Conservation (phyloP, 2,329 filamentous ascomycete species). For the Sphaerulina vaccinii region DNA sequence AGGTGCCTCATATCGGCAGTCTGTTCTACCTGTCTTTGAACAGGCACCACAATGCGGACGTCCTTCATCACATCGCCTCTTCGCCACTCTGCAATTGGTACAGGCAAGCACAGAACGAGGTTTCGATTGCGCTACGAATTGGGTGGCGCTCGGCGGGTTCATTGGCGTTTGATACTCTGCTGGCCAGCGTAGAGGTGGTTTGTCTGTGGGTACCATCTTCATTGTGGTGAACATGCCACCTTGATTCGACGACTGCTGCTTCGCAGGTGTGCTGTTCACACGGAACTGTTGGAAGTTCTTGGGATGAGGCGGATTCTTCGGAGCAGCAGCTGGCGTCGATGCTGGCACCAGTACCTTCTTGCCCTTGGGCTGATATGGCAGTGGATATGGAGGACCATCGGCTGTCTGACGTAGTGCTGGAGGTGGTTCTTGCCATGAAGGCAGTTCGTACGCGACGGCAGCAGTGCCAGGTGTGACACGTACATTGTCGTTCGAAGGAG, state of each 20-base stretch:
- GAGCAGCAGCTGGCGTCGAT: not conserved
- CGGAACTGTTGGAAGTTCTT: constrained; percentile 4
- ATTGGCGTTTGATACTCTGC: not conserved
- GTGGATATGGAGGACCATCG: constrained; percentile 20
- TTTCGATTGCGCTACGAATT: not conserved
- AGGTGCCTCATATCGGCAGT: constrained; percentile 19
- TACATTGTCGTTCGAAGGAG: constrained; percentile 6
- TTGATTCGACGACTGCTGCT: constrained; percentile 12
- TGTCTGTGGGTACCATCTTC: constrained; percentile 16
- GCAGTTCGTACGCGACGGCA: constrained; percentile 29
- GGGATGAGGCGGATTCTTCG: not conserved
- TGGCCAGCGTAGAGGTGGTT: constrained; percentile 5
- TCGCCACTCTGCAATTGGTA: constrained; percentile 14
- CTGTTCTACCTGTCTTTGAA: constrained; percentile 6
- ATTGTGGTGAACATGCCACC: constrained; percentile 31
- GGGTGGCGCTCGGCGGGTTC: constrained; percentile 1
- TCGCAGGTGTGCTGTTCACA: not conserved
- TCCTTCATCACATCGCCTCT: constrained; percentile 21
- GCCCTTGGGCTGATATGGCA: constrained; percentile 27
- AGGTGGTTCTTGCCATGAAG: constrained; percentile 31
- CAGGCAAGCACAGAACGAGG: constrained; percentile 10
- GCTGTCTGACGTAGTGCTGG: constrained; percentile 13
- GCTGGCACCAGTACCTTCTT: constrained; percentile 1
- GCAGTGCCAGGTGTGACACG: constrained; percentile 15
- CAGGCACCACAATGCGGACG: constrained; percentile 19